phyloP scores from a whole-genome alignment of 116 monocot genomes.

The Posidonia oceanica region DNA sequence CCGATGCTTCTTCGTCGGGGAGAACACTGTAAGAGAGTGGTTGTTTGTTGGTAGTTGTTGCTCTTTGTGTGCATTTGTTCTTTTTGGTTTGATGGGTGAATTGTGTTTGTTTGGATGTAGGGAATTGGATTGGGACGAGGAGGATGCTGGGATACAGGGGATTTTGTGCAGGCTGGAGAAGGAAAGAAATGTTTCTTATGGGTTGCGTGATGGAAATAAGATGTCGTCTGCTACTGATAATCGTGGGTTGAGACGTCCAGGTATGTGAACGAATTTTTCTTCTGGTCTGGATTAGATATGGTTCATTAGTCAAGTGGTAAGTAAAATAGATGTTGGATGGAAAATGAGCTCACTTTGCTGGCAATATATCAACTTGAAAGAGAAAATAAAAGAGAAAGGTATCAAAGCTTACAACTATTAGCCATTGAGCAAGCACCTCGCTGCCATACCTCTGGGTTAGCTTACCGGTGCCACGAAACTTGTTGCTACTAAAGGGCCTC shows the following conservation, averaged over 20 bases:
- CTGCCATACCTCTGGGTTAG: no score
- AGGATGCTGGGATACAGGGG: slow-evolving; percentile 31
- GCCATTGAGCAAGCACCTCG: no score
- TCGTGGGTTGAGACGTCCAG: not conserved
- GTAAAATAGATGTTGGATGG: no score
- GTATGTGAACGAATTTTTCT: not conserved
- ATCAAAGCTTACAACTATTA: no score
- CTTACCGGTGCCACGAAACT: no score
- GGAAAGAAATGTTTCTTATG: slow-evolving; percentile 26
- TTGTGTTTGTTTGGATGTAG: slow-evolving; percentile 7
- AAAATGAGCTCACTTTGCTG: no score
- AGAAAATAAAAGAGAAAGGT: no score
- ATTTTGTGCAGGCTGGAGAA: slow-evolving; percentile 43
- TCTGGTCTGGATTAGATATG: not conserved
- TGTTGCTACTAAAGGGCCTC: no score
- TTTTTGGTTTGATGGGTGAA: not conserved
- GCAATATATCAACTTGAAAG: no score
- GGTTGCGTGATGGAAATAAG: not conserved
- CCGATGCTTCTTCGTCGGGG: slow-evolving; percentile 17
- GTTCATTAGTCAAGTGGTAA: no score
- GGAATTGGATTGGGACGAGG: slow-evolving; percentile 6
- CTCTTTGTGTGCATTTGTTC: not conserved
- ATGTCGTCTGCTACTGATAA: not conserved
- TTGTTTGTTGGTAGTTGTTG: not conserved
- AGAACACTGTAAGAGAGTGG: slow-evolving; percentile 8